Evolutionary conservation across 306 rosid genomes (phyloP).

Genomic region (Glycine latifolia): DNA sequence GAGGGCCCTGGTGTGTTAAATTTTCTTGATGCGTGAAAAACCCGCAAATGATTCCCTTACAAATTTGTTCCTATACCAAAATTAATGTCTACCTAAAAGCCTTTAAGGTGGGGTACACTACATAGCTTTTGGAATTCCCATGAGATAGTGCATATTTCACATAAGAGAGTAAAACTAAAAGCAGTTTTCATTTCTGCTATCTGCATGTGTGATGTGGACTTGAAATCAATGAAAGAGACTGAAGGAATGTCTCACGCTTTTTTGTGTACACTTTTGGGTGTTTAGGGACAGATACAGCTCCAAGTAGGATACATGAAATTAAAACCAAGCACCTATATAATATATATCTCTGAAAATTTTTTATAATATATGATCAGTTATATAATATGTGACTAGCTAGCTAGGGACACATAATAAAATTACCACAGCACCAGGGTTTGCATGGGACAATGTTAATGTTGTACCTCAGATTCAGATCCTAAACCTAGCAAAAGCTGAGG

Average conservation of each 20-base stretch:
- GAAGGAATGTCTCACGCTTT: slow-evolving; percentile 55
- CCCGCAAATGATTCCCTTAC: slow-evolving; percentile 18
- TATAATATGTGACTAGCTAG: no score
- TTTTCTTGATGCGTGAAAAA: slow-evolving; percentile 29
- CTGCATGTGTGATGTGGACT: slow-evolving; percentile 56
- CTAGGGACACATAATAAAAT: no score
- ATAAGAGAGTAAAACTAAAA: slow-evolving; percentile 37
- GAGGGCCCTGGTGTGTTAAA: slow-evolving; percentile 13
- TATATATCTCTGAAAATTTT: no score
- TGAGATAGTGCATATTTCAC: slow-evolving; percentile 26
- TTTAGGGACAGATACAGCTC: slow-evolving; percentile 18
- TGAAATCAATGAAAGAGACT: slow-evolving; percentile 54
- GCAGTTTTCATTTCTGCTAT: slow-evolving; percentile 34
- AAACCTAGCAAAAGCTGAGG: slow-evolving; percentile 3
- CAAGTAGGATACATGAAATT: slow-evolving; percentile 39
- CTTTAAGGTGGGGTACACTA: neutral
- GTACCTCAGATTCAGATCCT: slow-evolving; percentile 17
- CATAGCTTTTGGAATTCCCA: slow-evolving; percentile 9
- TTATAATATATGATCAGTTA: no score
- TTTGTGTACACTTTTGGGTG: slow-evolving; percentile 31
- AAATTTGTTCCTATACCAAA: slow-evolving; percentile 37
- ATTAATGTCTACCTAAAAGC: slow-evolving; percentile 22
- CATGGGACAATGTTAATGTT: slow-evolving; percentile 5
- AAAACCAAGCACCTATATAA: neutral
- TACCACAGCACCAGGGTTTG: neutral